A percentile compares a stretch with the other conserved stretches of the same genome.
Conservation (phyloP, 129 eudicot genomes). For the Helianthus annuus region DNA sequence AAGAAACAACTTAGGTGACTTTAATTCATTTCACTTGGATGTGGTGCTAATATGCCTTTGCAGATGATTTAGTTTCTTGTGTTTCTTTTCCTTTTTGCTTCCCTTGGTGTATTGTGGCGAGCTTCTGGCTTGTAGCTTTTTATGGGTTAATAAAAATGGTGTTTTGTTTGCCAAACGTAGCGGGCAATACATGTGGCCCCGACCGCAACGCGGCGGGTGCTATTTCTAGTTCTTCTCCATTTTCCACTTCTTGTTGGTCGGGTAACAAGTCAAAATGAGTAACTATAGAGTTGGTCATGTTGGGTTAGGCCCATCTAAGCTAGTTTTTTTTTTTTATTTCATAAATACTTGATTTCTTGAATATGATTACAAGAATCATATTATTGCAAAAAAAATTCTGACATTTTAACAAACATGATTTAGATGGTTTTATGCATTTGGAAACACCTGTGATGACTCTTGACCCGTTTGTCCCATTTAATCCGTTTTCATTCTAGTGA, state of each 20-base stretch:
- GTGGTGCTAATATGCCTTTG: no score
- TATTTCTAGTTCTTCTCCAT: constrained; percentile 4
- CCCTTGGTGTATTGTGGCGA: no score
- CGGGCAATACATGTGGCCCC: no score
- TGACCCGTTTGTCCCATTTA: neutral
- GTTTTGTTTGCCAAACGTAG: no score
- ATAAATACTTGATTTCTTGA: neutral
- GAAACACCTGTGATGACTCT: neutral
- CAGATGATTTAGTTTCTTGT: no score
- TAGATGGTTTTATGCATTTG: neutral
- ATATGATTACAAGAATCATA: neutral
- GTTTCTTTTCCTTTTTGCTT: no score
- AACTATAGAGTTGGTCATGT: neutral
- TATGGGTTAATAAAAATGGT: no score
- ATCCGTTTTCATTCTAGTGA: neutral
- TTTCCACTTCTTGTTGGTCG: constrained; percentile 26
- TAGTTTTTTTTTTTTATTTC: neutral
- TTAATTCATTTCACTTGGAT: no score
- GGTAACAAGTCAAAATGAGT: neutral
- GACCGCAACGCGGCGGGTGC: no score
- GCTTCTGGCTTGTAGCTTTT: no score
- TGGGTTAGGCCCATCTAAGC: neutral
- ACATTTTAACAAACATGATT: neutral
- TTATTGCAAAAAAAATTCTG: neutral
- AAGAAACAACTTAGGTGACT: no score